Evolutionary conservation across 129 eudicot species (phyloP).

Genomic region (Scalesia atractyloides): DNA sequence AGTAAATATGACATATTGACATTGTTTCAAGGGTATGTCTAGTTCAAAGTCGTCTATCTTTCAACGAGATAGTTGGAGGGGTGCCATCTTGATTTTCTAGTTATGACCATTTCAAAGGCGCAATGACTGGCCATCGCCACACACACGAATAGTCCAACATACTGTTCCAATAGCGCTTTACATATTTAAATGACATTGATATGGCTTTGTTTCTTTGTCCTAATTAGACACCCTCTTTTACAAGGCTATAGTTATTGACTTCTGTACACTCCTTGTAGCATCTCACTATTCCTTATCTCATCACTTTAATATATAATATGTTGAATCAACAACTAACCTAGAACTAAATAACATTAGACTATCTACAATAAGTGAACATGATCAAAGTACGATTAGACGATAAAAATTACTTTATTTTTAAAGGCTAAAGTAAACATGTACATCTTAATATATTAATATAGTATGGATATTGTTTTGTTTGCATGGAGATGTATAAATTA

Average conservation of each 20-base stretch:
- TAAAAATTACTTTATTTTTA: no score
- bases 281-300: no score
- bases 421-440: no score
- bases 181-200: background rate
- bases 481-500: no score
- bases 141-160: background rate
- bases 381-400: no score
- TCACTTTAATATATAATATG: no score
- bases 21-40: background rate
- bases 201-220: background rate
- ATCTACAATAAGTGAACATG: no score
- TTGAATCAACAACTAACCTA: no score
- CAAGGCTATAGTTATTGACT: background rate
- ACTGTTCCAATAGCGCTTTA: background rate
- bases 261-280: no score
- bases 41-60: background rate
- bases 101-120: background rate
- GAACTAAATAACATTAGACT: no score
- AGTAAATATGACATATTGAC: background rate
- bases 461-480: no score
- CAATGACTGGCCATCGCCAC: background rate
- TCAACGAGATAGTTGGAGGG: background rate
- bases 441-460: no score
- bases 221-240: slow-evolving; percentile 7
- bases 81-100: background rate